Evolutionary conservation across 2,329 filamentous ascomycete genomes (phyloP), one percentile per base, ranked within the genome.

Genomic region (Trichoderma oligosporum): DNA sequence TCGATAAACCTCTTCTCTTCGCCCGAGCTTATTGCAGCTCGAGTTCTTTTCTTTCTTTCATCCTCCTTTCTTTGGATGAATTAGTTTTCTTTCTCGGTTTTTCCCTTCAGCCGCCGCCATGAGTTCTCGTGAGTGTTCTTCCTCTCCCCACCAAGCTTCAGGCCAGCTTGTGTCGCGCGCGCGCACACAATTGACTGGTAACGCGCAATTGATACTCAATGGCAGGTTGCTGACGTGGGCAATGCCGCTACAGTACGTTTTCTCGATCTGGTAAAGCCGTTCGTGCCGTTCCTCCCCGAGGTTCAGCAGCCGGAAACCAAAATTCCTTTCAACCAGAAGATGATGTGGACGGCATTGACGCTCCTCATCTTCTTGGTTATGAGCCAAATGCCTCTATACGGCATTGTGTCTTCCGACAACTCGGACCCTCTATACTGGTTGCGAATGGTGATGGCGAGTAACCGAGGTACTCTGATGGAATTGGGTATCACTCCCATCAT

Each of bases 401-500:
- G 94, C 78, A 99, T 99, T 76, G 95, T 99, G 72, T 99, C 94
- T 57, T 99, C 94, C 70, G 89, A 94, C 78, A 97, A 91, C 68
- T 97, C 94, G 61, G 95, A 99, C 79, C 95, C 94, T 67, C 83
- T 99, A 70, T 99, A 99, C 85, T 99, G 94, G 94, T 84, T 99
- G 71, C 89, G 94, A 77, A 97, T 99, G 93, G 97, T 99, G 86
- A 86, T 97, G 84, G 94, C 94, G 72, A 96, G 91, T 88, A 99
- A 99, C 76, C 86, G 92, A 71, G 92, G 92, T 76, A 96, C 92
- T 24, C 75, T 96, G 74, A 96, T 96, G 92, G 92, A 96, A 73
- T 73, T 96, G 79, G 91, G 92, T 81, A 94, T 97, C 68, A 96
- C 94, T 22, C 95, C 95, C 68, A 99, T 99, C 77, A 97, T 99